Percentiles rank a stretch among this genome's conserved stretches.
Conservation (phyloP, 345 rosid species). For the Citrus glauca region DNA sequence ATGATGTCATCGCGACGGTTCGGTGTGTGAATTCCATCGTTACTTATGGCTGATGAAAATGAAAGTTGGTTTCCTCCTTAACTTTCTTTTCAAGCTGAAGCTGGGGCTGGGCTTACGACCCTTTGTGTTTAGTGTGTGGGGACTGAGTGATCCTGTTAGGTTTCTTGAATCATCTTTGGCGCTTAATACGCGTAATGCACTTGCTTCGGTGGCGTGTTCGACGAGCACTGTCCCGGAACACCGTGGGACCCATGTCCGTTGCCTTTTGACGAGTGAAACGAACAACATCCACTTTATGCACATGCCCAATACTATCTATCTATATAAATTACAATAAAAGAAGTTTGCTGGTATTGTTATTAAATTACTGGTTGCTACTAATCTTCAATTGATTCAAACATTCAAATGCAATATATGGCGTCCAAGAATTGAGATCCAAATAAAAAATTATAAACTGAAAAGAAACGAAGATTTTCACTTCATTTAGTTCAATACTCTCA, state of each 20-base stretch:
- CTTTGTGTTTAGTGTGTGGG: neutral
- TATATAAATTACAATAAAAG: too few relatives aligned
- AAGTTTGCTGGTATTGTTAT: neutral
- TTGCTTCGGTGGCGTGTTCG: neutral
- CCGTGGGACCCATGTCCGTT: neutral
- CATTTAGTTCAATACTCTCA: neutral
- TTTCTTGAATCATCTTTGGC: conserved; percentile 18
- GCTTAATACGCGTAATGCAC: neutral
- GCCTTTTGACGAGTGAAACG: neutral
- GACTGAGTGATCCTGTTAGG: neutral
- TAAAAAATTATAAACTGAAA: neutral
- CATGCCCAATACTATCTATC: neutral
- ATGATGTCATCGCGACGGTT: conserved; percentile 27
- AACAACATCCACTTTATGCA: neutral
- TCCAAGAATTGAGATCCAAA: neutral
- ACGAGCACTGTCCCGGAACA: conserved; percentile 6
- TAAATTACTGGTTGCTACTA: neutral
- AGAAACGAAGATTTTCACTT: neutral
- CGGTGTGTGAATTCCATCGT: neutral
- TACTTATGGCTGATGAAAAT: neutral
- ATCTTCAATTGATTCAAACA: neutral
- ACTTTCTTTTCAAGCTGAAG: neutral
- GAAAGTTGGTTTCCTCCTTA: neutral
- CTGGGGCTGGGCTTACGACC: neutral
- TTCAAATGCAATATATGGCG: neutral